These are phyloP conservation scores for Plasmodium adleri DNA, from an alignment of 169 alveolate genomes.

Conservation along the genomic window DNA sequence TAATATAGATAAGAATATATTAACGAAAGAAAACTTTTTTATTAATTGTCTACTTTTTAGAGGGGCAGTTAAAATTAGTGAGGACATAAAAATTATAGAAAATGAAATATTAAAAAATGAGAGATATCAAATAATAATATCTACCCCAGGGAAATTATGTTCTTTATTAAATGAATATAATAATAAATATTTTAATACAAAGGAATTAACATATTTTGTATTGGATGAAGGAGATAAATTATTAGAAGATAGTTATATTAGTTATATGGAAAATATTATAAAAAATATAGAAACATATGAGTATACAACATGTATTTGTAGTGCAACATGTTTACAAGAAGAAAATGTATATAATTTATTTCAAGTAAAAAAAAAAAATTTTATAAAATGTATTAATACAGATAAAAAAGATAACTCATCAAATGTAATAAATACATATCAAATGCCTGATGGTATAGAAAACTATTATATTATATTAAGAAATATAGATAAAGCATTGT, in stretches of 20 bases:
- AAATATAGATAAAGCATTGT: slow-evolving; percentile 53
- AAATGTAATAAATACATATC: slow-evolving; percentile 9
- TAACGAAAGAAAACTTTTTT: slow-evolving; percentile 41
- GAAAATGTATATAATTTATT: slow-evolving; percentile 53
- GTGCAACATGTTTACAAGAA: slow-evolving; percentile 65
- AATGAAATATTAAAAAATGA: slow-evolving; percentile 61
- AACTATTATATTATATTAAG: slow-evolving; percentile 47
- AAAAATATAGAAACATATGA: slow-evolving; percentile 23
- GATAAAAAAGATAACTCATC: neutral
- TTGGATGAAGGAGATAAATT: slow-evolving; percentile 71
- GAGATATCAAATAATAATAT: slow-evolving; percentile 43
- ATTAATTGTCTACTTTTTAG: slow-evolving; percentile 32
- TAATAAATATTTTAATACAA: slow-evolving; percentile 25
- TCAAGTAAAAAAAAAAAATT: slow-evolving; percentile 18
- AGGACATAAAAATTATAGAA: slow-evolving; percentile 46
- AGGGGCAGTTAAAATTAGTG: slow-evolving; percentile 63
- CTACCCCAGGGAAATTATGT: slow-evolving; percentile 64
- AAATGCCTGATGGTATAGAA: slow-evolving; percentile 38
- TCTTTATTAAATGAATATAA: slow-evolving; percentile 25
- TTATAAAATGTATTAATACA: slow-evolving; percentile 31
- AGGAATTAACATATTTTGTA: slow-evolving; percentile 33
- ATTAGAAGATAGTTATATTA: slow-evolving; percentile 60
- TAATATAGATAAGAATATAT: slow-evolving; percentile 4
- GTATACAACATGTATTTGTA: slow-evolving; percentile 55
- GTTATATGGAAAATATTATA: slow-evolving; percentile 33